These are phyloP conservation scores for Berberis thunbergii DNA, from an alignment of 164 flowering plant genomes.

Conservation along the genomic window DNA sequence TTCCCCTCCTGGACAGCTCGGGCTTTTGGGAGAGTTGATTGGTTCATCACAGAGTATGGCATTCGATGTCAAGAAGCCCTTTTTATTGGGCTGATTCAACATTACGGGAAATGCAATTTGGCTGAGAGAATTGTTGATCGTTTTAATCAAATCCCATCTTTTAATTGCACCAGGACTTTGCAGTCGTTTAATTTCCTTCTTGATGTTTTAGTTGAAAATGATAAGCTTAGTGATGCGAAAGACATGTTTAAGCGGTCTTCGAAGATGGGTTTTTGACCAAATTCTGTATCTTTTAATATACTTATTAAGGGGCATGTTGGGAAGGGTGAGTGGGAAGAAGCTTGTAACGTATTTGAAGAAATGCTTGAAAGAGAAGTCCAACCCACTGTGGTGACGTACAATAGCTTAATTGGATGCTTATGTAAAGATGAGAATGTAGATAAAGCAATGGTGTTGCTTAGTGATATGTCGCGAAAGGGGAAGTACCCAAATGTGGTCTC, in stretches of 20 bases:
- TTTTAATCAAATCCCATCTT: slow-evolving; percentile 43
- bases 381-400: slow-evolving; percentile 66
- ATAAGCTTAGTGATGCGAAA: slow-evolving; percentile 31
- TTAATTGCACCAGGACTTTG: slow-evolving; percentile 51
- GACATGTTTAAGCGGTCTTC: slow-evolving; percentile 23
- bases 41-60: slow-evolving; percentile 20
- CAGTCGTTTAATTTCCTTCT: slow-evolving; percentile 60
- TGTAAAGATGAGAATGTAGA: slow-evolving; percentile 45
- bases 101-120: slow-evolving; percentile 51
- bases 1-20: slow-evolving; percentile 44
- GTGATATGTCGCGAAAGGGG: slow-evolving; percentile 57
- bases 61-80: slow-evolving; percentile 53
- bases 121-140: slow-evolving; percentile 45
- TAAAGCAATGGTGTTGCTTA: slow-evolving; percentile 38
- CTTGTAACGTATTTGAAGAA: slow-evolving; percentile 61
- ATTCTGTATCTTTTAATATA: slow-evolving; percentile 57
- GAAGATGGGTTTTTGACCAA: slow-evolving; percentile 49
- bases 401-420: slow-evolving; percentile 57
- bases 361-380: slow-evolving; percentile 61
- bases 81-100: slow-evolving; percentile 54
- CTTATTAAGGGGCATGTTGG: slow-evolving; percentile 51
- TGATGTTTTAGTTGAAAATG: slow-evolving; percentile 47
- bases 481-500: slow-evolving; percentile 52
- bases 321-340: slow-evolving; percentile 38
- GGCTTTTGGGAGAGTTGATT: slow-evolving; percentile 40